Base-by-base conservation (phyloP, 768 basidiomycete genomes). In the Atractiella rhizophila region DNA sequence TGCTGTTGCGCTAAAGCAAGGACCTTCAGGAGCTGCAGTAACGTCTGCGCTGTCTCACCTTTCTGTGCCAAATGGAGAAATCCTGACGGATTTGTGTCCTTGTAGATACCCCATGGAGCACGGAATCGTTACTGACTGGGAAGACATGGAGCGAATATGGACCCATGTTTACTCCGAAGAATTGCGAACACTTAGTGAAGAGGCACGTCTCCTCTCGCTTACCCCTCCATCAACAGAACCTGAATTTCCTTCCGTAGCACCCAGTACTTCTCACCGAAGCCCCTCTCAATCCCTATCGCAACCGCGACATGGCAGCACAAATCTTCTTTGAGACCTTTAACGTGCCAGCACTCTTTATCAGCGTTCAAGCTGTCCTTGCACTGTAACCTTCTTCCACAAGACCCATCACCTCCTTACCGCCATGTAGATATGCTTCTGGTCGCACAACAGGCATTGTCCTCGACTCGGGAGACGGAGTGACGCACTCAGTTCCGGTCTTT, bases 281-380 rank as follows among this genome's bases (percentile, higher is more conserved):
- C 23, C 88, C 91, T 5, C 64, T 98, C 48, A 98, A 98, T 60
- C 91, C 91, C 45, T 72, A 86, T 54, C 75, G 73, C 56, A 96
- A 98, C 62, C 73, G 91, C 47, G 91, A 96, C 59, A 69, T 83
- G 31, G 85, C 86, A 12, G 88, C 91, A 8, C 86, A 94, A 62
- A 91, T 96, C 61, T 88, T 98, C 63, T 98, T 96, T 59, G 91
- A 98, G 57, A 96, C 91, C 11, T 98, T 96, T 70, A 98, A 98
- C 57, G 91, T 94, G 24, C 91, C 91, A 24, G 91, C 91, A 4
- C 63, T 98, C 42, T 94, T 82, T 62, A 85, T 76, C 28, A 86
- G 83, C 31, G 82, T 98, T 4, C 91, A 98, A 61, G 91, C 91
- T 18, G 88, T 98, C 16, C 64, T 98, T 37, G 83, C 85, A 47